Base-by-base conservation (phyloP, 1,139 yeast species). In the Taphrina populina region DNA sequence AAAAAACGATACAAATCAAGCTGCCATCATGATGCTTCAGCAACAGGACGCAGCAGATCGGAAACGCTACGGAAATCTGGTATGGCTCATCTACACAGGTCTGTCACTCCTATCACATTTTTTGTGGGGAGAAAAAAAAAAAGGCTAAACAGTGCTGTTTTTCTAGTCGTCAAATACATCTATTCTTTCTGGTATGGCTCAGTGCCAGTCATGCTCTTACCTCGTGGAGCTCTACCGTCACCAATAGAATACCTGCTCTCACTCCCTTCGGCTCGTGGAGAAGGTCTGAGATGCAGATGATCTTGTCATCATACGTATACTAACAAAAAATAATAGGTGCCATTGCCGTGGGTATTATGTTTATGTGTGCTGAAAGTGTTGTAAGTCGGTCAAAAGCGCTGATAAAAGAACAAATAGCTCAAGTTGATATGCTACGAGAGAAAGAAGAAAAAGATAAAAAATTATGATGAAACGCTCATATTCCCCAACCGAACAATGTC, bases 161-260 rank as follows among this genome's bases (percentile, higher is more conserved):
- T 8, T 27, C 11, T 43, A 43, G 47, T 43, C 37, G 37, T 43
- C 36, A 43, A 43, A 29, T 43, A 43, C 19, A 30, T 4, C 11
- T 30, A 10, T 20, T 30, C 37, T 10, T 43, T 29, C 27, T 43
- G 37, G 37, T 19, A 43, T 19, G 17, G 37, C 19, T 19, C 17
- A 19, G 6, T 29, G 17, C 37, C 47, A 6, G 32, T 29, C 13
- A 8, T 43, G 19, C 19, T 29, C 17, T 29, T 43, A 4, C 17
- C 47, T 10, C 10, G n/a, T 2, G 47, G 47, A 26, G 32, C 37
- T 19, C 32, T 43, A 20, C 47, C 47, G 10, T 13, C 19, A 1
- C 37, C 36, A 20, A 30, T 43, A 2, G 47, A 43, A 29, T 43
- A 30, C 19, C 33, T 30, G 29, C 19, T 43, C 26, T 30, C 36